These are phyloP conservation scores for Amylostereum areolatum DNA, from an alignment of 1,284 basidiomycete species.

Conservation along the genomic window DNA sequence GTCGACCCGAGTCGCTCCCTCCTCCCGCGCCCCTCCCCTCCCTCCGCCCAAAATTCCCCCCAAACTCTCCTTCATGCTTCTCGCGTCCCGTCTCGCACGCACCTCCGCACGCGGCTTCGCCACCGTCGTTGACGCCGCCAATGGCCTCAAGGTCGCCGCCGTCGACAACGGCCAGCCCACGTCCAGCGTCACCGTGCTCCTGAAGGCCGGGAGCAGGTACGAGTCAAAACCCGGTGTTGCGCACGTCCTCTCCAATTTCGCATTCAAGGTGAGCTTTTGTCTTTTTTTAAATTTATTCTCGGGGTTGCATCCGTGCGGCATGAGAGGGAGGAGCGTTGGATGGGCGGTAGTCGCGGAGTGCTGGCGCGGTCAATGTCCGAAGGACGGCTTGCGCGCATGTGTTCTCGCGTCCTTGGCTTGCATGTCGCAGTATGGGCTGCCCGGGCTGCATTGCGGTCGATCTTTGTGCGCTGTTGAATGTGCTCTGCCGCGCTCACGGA, in stretches of 20 bases:
- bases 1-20: no score
- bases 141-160: constrained; percentile 81
- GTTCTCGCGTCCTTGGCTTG: not conserved
- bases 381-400: not conserved
- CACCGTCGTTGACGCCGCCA: constrained; percentile 67
- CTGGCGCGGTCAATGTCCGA: no score
- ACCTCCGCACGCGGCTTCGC: constrained; percentile 60
- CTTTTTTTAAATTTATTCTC: no score
- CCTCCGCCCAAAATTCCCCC: no score
- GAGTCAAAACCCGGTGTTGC: constrained; percentile 85
- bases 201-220: constrained; percentile 88
- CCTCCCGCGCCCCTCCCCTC: no score
- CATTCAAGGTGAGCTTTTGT: constrained; percentile 81
- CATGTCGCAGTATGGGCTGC: no score
- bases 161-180: constrained; percentile 79
- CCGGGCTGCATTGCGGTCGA: no score
- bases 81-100: constrained; percentile 12
- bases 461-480: no score
- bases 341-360: not conserved
- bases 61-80: constrained; percentile 13
- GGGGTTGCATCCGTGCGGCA: not conserved
- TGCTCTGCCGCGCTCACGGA: no score
- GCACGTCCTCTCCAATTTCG: constrained; percentile 92
- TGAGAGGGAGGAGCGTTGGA: not conserved
- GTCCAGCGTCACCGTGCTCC: constrained; percentile 79